phyloP scores from a whole-genome alignment of 768 basidiomycete genomes.

The Amylocystis lapponica region DNA sequence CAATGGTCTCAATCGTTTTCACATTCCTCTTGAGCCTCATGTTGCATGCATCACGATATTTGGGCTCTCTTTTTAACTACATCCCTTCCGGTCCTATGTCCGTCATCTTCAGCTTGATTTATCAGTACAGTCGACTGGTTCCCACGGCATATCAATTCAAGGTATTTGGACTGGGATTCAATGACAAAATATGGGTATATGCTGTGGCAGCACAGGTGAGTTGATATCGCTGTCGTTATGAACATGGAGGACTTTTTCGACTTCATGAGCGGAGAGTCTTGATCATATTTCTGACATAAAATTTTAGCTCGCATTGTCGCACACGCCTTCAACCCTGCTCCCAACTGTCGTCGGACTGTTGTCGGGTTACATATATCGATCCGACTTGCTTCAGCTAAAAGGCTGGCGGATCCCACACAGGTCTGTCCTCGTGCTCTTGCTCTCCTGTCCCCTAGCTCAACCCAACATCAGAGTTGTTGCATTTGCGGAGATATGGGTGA shows the following conservation, averaged over 20 bases:
- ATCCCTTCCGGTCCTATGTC: slow-evolving; percentile 75
- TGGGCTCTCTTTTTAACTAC: slow-evolving; percentile 58
- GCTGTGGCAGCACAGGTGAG: slow-evolving; percentile 67
- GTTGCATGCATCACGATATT: slow-evolving; percentile 35
- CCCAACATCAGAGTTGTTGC: slow-evolving; percentile 31
- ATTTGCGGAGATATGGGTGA: slow-evolving; percentile 51
- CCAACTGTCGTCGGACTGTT: slow-evolving; percentile 61
- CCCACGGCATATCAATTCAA: slow-evolving; percentile 72
- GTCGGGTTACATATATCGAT: slow-evolving; percentile 75
- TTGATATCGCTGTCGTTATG: not conserved
- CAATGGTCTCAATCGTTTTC: slow-evolving; percentile 57
- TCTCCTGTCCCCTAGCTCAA: not conserved
- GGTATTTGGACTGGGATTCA: slow-evolving; percentile 67
- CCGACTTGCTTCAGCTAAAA: slow-evolving; percentile 76
- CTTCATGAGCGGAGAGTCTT: not conserved
- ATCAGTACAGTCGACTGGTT: slow-evolving; percentile 76
- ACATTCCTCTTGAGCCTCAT: slow-evolving; percentile 63
- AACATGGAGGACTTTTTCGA: not conserved
- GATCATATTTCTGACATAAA: not conserved
- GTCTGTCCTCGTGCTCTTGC: slow-evolving; percentile 2
- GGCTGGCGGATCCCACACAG: slow-evolving; percentile 64
- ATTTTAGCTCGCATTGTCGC: slow-evolving; percentile 60
- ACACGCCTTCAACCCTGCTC: slow-evolving; percentile 59
- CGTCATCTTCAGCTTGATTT: slow-evolving; percentile 72
- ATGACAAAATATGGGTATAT: slow-evolving; percentile 73